A percentile compares a stretch with the other conserved stretches of the same genome.
phyloP scores from a whole-genome alignment of 192 early-diverging fungal genomes.

The Allomyces javanicus region DNA sequence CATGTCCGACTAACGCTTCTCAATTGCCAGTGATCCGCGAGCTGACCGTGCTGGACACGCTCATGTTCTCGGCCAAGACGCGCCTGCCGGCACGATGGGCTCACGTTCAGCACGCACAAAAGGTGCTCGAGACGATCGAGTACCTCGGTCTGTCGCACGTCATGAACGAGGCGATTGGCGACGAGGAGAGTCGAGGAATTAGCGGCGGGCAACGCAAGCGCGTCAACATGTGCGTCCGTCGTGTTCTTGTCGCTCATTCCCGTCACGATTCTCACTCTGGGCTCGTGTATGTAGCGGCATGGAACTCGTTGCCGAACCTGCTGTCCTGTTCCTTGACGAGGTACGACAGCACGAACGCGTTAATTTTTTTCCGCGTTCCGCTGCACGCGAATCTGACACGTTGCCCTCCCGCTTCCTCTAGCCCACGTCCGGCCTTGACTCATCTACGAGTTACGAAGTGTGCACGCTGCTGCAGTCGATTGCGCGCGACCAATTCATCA shows the following conservation, averaged over 20 bases:
- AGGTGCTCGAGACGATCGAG: slow-evolving; percentile 55
- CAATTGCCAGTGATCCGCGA: background rate
- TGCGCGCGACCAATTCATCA: slow-evolving; percentile 38
- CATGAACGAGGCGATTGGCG: slow-evolving; percentile 50
- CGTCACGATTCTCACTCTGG: too few species aligned
- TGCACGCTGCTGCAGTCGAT: slow-evolving; percentile 48
- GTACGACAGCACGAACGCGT: too few species aligned
- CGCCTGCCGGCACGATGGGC: slow-evolving; percentile 45
- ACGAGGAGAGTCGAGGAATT: slow-evolving; percentile 52
- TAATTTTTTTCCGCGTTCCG: too few species aligned
- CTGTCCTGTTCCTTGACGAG: slow-evolving; percentile 71
- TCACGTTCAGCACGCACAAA: slow-evolving; percentile 40
- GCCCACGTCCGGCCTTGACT: slow-evolving; percentile 69
- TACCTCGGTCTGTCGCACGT: slow-evolving; percentile 56
- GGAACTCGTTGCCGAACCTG: slow-evolving; percentile 60
- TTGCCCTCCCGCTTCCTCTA: too few species aligned
- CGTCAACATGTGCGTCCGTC: slow-evolving; percentile 33
- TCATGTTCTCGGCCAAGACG: slow-evolving; percentile 53
- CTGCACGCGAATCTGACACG: too few species aligned
- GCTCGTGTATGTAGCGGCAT: slow-evolving; percentile 17
- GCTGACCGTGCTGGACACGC: slow-evolving; percentile 43
- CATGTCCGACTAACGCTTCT: too few species aligned
- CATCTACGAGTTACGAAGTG: slow-evolving; percentile 55
- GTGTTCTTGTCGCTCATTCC: too few species aligned
- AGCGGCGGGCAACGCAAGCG: slow-evolving; percentile 76